phyloP scores from a whole-genome alignment of 176 grass and related monocot species.

The Paspalum notatum region DNA sequence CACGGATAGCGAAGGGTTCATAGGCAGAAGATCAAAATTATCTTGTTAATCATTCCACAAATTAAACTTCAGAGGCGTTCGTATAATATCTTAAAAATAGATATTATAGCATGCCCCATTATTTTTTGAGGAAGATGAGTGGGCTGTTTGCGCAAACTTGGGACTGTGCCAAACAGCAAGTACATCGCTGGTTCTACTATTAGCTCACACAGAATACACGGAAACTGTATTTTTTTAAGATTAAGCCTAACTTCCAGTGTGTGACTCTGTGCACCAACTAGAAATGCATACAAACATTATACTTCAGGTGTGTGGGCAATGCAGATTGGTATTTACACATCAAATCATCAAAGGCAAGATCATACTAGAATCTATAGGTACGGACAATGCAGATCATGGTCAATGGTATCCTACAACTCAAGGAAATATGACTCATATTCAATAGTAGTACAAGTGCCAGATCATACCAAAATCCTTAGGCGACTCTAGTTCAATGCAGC shows the following conservation, averaged over 20 bases:
- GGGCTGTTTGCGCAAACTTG: background rate
- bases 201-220: background rate
- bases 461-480: constrained; percentile 18
- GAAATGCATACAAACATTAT: no score
- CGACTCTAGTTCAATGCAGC: background rate
- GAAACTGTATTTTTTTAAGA: background rate
- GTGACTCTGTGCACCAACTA: no score
- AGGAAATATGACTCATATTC: background rate
- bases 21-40: background rate
- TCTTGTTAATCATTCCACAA: background rate
- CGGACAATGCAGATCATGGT: background rate
- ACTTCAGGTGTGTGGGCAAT: no score
- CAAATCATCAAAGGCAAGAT: no score
- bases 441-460: background rate
- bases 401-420: background rate
- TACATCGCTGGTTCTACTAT: background rate
- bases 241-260: no score
- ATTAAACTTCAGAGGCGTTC: background rate
- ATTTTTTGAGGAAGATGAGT: background rate
- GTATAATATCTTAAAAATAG: background rate
- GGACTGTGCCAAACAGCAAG: background rate
- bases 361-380: no score
- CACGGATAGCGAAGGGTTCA: no score
- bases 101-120: background rate
- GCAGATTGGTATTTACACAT: no score